Evolutionary conservation across 371 early-diverging fungal species (phyloP).

Genomic region (Apophysomyces trapeziformis): DNA sequence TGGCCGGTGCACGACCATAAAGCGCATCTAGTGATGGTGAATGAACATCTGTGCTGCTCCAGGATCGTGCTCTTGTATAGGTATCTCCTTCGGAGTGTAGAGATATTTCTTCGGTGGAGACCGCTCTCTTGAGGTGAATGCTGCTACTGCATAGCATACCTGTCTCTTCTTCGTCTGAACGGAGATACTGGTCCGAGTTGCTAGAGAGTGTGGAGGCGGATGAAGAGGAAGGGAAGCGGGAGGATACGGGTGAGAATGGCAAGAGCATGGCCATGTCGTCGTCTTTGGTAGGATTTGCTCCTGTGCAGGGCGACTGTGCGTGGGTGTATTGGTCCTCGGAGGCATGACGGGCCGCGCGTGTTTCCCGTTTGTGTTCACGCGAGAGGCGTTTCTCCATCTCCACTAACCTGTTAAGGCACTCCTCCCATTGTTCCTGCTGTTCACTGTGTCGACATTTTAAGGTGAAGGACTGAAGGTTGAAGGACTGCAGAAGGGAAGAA

Average conservation of each 20-base stretch:
- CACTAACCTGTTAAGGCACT: conserved; percentile 62
- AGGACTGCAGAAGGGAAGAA: conserved; percentile 24
- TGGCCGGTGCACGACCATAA: neutral
- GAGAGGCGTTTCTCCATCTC: conserved; percentile 23
- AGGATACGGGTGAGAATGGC: conserved; percentile 3
- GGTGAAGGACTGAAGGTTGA: conserved; percentile 81
- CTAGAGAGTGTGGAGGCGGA: conserved; percentile 6
- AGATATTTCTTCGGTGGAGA: neutral
- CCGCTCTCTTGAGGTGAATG: neutral
- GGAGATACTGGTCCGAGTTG: neutral
- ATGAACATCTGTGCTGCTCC: conserved; percentile 1
- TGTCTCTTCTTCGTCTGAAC: neutral
- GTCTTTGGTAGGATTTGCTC: neutral
- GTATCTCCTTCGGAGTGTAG: neutral
- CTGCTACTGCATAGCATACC: neutral
- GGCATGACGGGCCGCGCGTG: neutral
- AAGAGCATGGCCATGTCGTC: neutral
- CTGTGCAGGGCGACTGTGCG: neutral
- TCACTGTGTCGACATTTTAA: conserved; percentile 91
- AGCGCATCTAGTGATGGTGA: neutral
- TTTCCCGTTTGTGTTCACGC: conserved; percentile 1
- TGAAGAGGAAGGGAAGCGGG: conserved; percentile 5
- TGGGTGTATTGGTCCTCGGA: conserved; percentile 1
- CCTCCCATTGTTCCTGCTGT: conserved; percentile 87
- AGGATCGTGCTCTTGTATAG: conserved; percentile 1